Conservation (phyloP, 2,329 filamentous ascomycete species). For the Ascochyta pisi region DNA sequence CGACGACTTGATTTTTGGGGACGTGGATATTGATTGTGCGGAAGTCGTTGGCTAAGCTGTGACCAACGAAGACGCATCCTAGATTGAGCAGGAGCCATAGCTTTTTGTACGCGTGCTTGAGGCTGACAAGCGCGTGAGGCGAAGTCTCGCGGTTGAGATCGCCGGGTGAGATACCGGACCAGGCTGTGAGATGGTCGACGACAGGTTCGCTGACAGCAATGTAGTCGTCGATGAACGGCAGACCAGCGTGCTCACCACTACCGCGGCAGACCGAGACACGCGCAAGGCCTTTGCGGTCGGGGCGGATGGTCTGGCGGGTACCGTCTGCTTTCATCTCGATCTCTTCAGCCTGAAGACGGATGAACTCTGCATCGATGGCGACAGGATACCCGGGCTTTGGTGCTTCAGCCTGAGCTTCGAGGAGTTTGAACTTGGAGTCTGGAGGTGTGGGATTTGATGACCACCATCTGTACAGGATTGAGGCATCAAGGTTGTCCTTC, state of each 20-base stretch:
- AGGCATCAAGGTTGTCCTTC: slow-evolving; percentile 84
- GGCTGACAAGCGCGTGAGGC: slow-evolving; percentile 79
- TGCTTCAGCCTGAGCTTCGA: slow-evolving; percentile 66
- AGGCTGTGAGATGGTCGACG: slow-evolving; percentile 93
- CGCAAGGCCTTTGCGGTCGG: slow-evolving; percentile 89
- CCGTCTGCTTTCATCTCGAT: slow-evolving; percentile 97
- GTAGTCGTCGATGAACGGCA: slow-evolving; percentile 97
- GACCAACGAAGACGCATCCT: slow-evolving; percentile 91
- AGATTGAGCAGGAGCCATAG: slow-evolving; percentile 96
- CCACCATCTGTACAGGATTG: slow-evolving; percentile 79
- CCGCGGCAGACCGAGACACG: slow-evolving; percentile 90
- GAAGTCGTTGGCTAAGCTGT: slow-evolving; percentile 93
- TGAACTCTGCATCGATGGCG: slow-evolving; percentile 95
- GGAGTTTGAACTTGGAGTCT: slow-evolving; percentile 65
- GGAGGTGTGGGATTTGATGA: slow-evolving; percentile 52
- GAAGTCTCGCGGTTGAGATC: slow-evolving; percentile 83
- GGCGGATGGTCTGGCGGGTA: slow-evolving; percentile 87
- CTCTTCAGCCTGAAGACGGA: slow-evolving; percentile 88
- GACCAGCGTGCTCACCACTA: slow-evolving; percentile 75
- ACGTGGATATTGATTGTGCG: slow-evolving; percentile 98
- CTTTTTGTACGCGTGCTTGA: slow-evolving; percentile 97
- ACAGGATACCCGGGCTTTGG: slow-evolving; percentile 77
- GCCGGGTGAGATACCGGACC: slow-evolving; percentile 85
- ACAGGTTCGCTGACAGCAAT: slow-evolving; percentile 90
- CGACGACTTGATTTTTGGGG: slow-evolving; percentile 86